Evolutionary conservation across 495 filamentous ascomycete species (phyloP), one percentile per base, ranked within the genome.

Genomic region (Glonium stellatum): DNA sequence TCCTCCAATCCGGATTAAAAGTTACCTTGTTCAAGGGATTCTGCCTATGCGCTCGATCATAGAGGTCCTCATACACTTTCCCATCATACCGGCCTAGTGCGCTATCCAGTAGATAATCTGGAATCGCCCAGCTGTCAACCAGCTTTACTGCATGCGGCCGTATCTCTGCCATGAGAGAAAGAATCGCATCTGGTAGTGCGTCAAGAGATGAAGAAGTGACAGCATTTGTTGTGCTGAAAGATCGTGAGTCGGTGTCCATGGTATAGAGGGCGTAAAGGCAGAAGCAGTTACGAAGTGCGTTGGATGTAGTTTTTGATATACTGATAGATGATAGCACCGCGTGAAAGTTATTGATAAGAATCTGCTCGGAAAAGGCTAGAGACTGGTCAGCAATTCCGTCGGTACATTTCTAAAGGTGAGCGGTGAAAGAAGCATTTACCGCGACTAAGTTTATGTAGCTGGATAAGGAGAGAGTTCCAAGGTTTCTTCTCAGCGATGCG

Each of bases 51-150:
- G 76, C 76, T 4, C 73, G 61, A 41, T 77, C 71, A 60, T 70
- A 79, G 22, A 80, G 62, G 54, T 80, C 76, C 58, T 79, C 77
- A 57, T 80, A 80, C 8, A 79, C 77, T 31, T 70, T 73, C 0
- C 78, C 78, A 62, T 79, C 76, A 58, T 71, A 74, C 27, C 76
- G 67, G 12, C 77, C 77, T 4, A 80, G 70, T 19, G 78, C 76
- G 64, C 75, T 78, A 44, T 78, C 76, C 0, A 79, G 69, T 11
- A 79, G 52, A 54, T 72, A 80, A 58, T 79, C 78, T 4, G 78
- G 78, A 53, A 80, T 74, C 55, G 68, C 70, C 77, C 77, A 80
- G 1, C 72, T 68, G 54, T 79, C 76, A 8, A 80, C 76, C 19
- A 79, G 57, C 22, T 68, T 71, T 19, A 80, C 77, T 1, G 76